Base-by-base conservation (phyloP, 495 filamentous ascomycete genomes). In the Neurospora sp. region DNA sequence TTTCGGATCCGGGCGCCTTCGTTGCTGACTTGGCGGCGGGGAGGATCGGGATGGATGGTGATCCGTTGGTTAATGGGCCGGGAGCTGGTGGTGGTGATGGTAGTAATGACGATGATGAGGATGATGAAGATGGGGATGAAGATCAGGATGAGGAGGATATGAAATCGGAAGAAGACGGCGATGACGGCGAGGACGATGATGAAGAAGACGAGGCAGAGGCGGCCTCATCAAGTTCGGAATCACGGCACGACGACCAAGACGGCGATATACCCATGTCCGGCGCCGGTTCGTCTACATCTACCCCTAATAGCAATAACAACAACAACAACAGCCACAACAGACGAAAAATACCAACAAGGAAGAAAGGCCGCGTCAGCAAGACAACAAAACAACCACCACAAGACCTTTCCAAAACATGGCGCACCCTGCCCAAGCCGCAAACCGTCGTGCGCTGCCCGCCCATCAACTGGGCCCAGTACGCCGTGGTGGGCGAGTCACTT, bases 381-480 rank as follows among this genome's bases (percentile, higher is more conserved):
- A 35, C 12, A 66, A 35, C 53, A 35, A 66, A 27, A 35, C 35
- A 66, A 66, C 27, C 35, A 16, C 53, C 22, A 66, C 53, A 31
- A 37, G 53, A 22, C 5, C 48, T 27, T 11, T 59, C 48, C 48
- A 59, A 59, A 59, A 78, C 76, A 27, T 85, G 77, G 81, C 69
- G 76, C 20, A 84, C 81, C 27, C 86, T 97, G 1, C 94, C 94
- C 0, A 85, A 84, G 22, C 88, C 92, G n/a, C 94, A 97, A 82
- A 93, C 90, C 75, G 83, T 97, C 3, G 88, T 96, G 10, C 90
- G 94, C 41, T 91, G 89, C 83, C 94, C 94, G 35, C 90, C 92
- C 3, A 88, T 97, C 73, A 96, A 96, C 83, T 97, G 94, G 94
- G 88, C 88, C 7, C 93, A 96, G 78, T 97, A 97, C 79, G 91